A percentile compares a stretch with the other conserved stretches of the same genome.
phyloP scores from a whole-genome alignment of 768 basidiomycete species.

The Glaciozyma antarctica region DNA sequence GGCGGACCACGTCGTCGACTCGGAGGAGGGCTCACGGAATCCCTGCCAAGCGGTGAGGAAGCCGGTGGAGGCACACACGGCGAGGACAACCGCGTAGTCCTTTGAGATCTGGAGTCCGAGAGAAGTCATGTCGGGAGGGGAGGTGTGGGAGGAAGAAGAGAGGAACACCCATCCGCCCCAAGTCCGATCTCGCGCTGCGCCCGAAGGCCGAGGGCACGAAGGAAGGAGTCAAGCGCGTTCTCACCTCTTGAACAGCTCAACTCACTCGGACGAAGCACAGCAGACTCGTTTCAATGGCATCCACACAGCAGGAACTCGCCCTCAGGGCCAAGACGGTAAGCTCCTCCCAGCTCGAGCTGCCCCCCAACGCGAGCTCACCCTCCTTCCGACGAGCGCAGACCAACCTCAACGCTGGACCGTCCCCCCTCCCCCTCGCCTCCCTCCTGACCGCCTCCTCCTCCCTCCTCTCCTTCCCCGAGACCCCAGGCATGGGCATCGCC shows the following conservation, averaged over 20 bases:
- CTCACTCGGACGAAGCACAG: no score
- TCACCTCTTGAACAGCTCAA: no score
- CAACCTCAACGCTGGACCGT: slow-evolving; percentile 94
- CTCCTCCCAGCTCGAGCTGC: no score
- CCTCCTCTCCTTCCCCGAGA: slow-evolving; percentile 70
- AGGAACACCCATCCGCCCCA: no score
- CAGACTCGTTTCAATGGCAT: no score
- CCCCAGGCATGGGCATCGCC: slow-evolving; percentile 87
- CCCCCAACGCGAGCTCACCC: not conserved
- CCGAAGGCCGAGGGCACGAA: no score
- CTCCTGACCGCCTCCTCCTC: slow-evolving; percentile 71
- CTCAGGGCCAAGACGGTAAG: no score
- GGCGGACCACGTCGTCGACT: no score
- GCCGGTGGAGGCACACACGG: not conserved
- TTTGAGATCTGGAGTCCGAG: not conserved
- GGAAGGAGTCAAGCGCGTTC: no score
- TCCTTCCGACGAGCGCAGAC: slow-evolving; percentile 38
- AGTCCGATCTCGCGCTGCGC: no score
- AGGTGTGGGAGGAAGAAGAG: no score
- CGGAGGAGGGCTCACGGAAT: not conserved
- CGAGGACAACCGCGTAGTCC: not conserved
- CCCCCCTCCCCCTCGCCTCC: slow-evolving; percentile 76
- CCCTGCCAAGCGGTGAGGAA: not conserved
- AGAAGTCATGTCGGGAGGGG: not conserved
- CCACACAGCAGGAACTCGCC: no score